phyloP scores from a whole-genome alignment of 768 basidiomycete species.

The Lentinula lateritia region DNA sequence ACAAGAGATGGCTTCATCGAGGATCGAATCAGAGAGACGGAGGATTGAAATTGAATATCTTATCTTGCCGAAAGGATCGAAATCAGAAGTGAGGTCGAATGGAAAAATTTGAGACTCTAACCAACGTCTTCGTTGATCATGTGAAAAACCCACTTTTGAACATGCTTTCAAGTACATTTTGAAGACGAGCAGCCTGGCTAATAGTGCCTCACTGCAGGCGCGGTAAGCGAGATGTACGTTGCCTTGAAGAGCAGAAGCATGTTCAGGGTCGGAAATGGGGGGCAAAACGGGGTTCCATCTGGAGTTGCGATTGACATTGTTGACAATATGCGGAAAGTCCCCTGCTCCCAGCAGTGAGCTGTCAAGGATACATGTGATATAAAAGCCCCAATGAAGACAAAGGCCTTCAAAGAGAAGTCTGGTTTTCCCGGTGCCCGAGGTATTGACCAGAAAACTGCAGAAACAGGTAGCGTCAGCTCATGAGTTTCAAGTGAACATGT shows the following conservation, averaged over 20 bases:
- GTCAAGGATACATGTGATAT: neutral
- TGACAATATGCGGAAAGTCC: neutral
- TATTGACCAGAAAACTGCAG: neutral
- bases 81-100: neutral
- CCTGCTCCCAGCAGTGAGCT: neutral
- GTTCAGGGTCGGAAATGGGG: neutral
- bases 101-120: neutral
- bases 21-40: neutral
- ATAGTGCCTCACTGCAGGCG: neutral
- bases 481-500: neutral
- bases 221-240: neutral
- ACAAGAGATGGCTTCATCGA: neutral
- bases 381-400: constrained; percentile 2
- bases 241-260: neutral
- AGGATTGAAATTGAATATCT: neutral
- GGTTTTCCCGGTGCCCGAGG: constrained; percentile 4
- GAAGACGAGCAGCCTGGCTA: neutral
- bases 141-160: neutral
- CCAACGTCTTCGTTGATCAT: neutral
- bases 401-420: neutral
- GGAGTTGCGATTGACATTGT: neutral
- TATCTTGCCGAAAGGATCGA: neutral
- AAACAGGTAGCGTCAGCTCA: no score
- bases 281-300: neutral
- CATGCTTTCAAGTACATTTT: neutral